Evolutionary conservation across 306 rosid species (phyloP).

Genomic region (Hippophae rhamnoides): DNA sequence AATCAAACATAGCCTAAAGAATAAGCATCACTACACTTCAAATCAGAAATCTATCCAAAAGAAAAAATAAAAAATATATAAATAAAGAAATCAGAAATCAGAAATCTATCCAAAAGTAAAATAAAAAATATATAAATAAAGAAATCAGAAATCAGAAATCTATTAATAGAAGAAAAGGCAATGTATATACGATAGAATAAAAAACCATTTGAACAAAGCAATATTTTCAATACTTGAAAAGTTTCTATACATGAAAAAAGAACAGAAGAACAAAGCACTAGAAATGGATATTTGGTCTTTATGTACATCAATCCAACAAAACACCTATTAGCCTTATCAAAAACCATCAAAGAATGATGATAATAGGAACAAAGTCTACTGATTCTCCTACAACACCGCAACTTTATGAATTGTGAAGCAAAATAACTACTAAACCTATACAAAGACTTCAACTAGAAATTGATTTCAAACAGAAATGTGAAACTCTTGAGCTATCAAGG

Average conservation of each 20-base stretch:
- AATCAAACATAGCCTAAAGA: no score
- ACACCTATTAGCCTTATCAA: conserved; percentile 1
- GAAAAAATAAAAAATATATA: no score
- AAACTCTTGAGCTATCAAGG: background rate
- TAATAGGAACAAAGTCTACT: conserved; percentile 4
- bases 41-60: no score
- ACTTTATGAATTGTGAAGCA: conserved; percentile 6
- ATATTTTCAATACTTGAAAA: conserved; percentile 2
- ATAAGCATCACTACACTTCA: no score
- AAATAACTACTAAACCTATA: background rate
- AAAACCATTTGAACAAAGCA: conserved; percentile 2
- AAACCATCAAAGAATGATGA: conserved; percentile 49
- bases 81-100: no score
- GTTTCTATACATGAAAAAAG: conserved; percentile 4
- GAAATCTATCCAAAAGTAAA: no score
- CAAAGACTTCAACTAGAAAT: conserved; percentile 16
- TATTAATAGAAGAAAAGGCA: no score
- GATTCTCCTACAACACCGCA: conserved; percentile 15
- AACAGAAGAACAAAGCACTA: background rate
- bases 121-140: no score
- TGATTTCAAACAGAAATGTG: background rate
- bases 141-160: no score
- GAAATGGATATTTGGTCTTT: conserved; percentile 8
- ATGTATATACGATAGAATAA: background rate
- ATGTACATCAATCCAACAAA: conserved; percentile 25